Evolutionary conservation across 2,329 filamentous ascomycete genomes (phyloP), one percentile per base, ranked within the genome.

Genomic region (Fusarium secorum): DNA sequence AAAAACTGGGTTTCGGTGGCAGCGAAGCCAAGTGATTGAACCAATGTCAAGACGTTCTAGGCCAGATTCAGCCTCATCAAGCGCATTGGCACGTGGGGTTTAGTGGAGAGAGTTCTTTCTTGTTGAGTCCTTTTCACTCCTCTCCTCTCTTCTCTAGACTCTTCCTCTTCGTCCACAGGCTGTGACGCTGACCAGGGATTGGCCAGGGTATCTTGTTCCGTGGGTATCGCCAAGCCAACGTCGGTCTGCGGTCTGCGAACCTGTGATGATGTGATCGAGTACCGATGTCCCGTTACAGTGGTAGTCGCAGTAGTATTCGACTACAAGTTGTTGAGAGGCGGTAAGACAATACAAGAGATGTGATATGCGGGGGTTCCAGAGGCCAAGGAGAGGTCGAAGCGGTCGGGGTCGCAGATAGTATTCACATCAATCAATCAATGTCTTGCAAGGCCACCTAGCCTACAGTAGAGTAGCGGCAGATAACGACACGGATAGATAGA

Each of bases 41-140:
- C 68, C 72, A 76, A 71, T 75, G 62, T 74, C 65, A 57, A 52
- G 66, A 60, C 45, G 71, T 75, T 72, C 74, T 76, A 76, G 61
- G 54, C 74, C 74, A 70, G 64, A 76, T 76, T 76, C 74, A 76
- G 74, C 73, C 74, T 76, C 74, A 74, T 71, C 64, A 44, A 68
- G 63, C 54, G 63, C 70, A 76, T 74, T 59, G 64, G 74, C 73
- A 74, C 73, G 74, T 76, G 74, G 73, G 68, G 74, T 75, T 75
- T 66, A 56, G 67, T 72, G 67, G 71, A 45, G 65, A 64, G 66
- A 44, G 51, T 61, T 58, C 53, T 45, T 36, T 32, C 41, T 56
- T 66, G 56, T 60, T 66, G 61, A 61, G 60, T 45, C 49, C 39
- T 67, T 51, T 62, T 62, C 45, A 36, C 62, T 45, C 39, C 41